Evolutionary conservation across 2,329 filamentous ascomycete genomes (phyloP), one percentile per base, ranked within the genome.

Genomic region (Fusarium equiseti): DNA sequence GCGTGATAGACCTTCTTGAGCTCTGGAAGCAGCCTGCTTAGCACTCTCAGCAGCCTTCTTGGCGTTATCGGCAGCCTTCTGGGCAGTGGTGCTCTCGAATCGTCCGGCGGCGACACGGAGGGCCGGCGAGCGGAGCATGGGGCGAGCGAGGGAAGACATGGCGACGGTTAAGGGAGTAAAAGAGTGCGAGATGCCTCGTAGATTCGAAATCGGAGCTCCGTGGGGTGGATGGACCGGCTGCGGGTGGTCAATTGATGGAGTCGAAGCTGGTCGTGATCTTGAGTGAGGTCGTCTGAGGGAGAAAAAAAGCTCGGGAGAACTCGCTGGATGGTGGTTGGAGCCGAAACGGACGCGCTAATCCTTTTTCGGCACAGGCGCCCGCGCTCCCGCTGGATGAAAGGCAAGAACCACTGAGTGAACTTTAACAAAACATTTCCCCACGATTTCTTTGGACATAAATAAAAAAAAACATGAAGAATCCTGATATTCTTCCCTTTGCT

Each of bases 1-100:
- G 79, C 90, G 90, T 76, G 92, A 93, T 59, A 98, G 89, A 72
- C 94, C 94, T 83, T 97, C 87, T 72, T 90, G 88, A 63, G 94
- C 94, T 87, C 94, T 94, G 76, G 85, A 70, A 8, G 81, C 78
- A 45, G 81, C 75, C 29, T 81, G 77, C 79, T 79, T 79, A 57
- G 81, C 81, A 42, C 40, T 60, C 53, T 60, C 58, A 32, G 58
- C 58, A 42, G 58, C 75, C 31, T 82, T 77, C 78, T 79, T 79
- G 54, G 81, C 81, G 51, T 82, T 79, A 68, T 84, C 81, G 67
- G 81, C 76, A 70, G 84, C 83, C 79, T 85, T 84, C 66, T 81
- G 67, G 70, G 86, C 76, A 66, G 86, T 79, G 71, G 86, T 87
- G 73, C 88, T 90, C 83, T 91, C 86, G 84, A 88, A 88, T 77